These are phyloP conservation scores for Podaxis sp. DNA, from an alignment of 768 basidiomycete genomes.

Conservation along the genomic window DNA sequence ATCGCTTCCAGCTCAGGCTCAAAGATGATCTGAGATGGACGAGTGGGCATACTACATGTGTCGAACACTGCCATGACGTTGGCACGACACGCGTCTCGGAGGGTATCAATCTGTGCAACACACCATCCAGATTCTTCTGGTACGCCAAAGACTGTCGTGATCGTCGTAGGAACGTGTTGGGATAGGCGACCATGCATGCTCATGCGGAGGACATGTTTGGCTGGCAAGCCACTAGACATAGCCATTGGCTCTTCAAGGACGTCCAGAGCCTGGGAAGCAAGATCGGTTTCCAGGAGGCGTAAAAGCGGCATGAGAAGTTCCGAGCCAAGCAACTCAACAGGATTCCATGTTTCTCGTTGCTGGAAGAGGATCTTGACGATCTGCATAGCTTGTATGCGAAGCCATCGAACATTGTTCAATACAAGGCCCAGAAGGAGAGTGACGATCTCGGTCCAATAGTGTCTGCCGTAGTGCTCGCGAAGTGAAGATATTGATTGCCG, in stretches of 20 bases:
- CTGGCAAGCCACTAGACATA: conserved; percentile 72
- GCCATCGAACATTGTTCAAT: conserved; percentile 79
- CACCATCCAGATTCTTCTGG: conserved; percentile 87
- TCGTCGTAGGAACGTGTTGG: conserved; percentile 27
- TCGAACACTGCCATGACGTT: conserved; percentile 87
- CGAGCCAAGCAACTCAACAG: conserved; percentile 72
- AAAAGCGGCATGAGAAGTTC: conserved; percentile 91
- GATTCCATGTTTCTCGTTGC: conserved; percentile 74
- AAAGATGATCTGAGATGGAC: conserved; percentile 73
- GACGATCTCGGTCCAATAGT: conserved; percentile 78
- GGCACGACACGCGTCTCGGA: conserved; percentile 61
- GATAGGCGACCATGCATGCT: conserved; percentile 66
- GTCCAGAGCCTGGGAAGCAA: conserved; percentile 82
- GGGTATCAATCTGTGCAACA: conserved; percentile 63
- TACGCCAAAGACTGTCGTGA: conserved; percentile 76
- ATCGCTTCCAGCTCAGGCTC: conserved; percentile 58
- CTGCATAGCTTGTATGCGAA: conserved; percentile 81
- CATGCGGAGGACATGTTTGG: conserved; percentile 88
- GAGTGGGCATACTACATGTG: conserved; percentile 68
- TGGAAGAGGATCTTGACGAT: conserved; percentile 88
- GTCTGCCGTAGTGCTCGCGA: conserved; percentile 77
- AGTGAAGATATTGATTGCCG: conserved; percentile 84
- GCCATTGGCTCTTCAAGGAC: conserved; percentile 91
- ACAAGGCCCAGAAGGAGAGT: conserved; percentile 85
- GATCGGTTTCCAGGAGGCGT: conserved; percentile 83